Conservation (phyloP, 441 rosid species). For the Adansonia gregorii region DNA sequence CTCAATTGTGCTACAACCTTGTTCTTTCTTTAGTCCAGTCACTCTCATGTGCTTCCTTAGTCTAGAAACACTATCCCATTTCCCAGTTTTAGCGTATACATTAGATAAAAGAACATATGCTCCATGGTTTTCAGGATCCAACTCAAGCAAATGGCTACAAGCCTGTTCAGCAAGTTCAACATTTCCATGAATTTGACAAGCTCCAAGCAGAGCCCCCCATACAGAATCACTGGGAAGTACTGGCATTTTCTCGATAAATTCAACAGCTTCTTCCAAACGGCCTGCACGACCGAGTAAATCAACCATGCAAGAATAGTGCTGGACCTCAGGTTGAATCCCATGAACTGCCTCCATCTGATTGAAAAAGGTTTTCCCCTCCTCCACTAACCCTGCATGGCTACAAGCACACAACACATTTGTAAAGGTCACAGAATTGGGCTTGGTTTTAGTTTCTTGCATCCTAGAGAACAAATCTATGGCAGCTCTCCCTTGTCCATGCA, state of each 20-base stretch:
- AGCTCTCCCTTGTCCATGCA: slow-evolving; percentile 65
- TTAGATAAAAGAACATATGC: slow-evolving; percentile 70
- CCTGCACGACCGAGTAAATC: slow-evolving; percentile 80
- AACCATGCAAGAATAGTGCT: slow-evolving; percentile 72
- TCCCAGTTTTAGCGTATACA: slow-evolving; percentile 61
- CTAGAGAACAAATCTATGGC: slow-evolving; percentile 57
- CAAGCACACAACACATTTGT: slow-evolving; percentile 70
- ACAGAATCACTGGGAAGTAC: slow-evolving; percentile 55
- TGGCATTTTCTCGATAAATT: slow-evolving; percentile 64
- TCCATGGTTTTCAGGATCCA: slow-evolving; percentile 67
- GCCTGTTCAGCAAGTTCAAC: slow-evolving; percentile 69
- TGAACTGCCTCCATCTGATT: slow-evolving; percentile 51
- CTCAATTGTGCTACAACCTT: slow-evolving; percentile 74
- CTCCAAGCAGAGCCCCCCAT: slow-evolving; percentile 82
- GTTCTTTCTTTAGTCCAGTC: slow-evolving; percentile 63
- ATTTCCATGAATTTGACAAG: slow-evolving; percentile 67
- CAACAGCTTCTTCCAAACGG: slow-evolving; percentile 58
- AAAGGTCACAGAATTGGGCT: slow-evolving; percentile 67
- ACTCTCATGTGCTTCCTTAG: slow-evolving; percentile 69
- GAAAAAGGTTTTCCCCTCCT: slow-evolving; percentile 57
- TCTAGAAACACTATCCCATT: slow-evolving; percentile 61
- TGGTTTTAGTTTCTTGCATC: slow-evolving; percentile 61
- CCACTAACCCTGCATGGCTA: slow-evolving; percentile 72
- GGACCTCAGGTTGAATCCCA: slow-evolving; percentile 55
- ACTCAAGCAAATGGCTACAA: slow-evolving; percentile 55